Base-by-base conservation (phyloP, 2,329 filamentous ascomycete genomes). In the Boeremia lycopersici region DNA sequence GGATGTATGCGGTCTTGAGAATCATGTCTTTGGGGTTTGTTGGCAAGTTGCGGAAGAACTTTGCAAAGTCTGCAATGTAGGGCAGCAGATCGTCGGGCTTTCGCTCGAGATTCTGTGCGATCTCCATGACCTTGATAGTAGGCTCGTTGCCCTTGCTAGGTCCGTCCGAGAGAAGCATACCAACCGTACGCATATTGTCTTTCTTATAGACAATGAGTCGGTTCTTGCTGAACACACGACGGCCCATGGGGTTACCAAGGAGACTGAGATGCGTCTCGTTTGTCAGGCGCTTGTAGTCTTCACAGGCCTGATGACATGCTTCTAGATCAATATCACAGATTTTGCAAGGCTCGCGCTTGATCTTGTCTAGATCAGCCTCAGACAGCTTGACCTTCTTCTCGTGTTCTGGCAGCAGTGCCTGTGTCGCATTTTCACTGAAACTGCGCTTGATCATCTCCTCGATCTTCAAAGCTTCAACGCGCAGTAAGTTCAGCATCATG, bases 391-490 rank as follows among this genome's bases (percentile, higher is more conserved):
- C 91, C 53, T 92, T 89, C 75, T 96, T 96, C 76, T 99, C 93
- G 67, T 98, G 93, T 74, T 98, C 93, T 0, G 95, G 95, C 1
- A 98, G 81, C 11, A 98, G 78, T 59, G 96, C 93, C 71, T 99
- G 95, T 0, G 93, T 98, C 23, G 93, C 93, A 76, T 99, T 95
- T 75, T 99, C 95, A 47, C 93, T 97, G 81, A 99, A 99, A 74
- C 93, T 97, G 62, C 95, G 89, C 82, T 99, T 99, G 80, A 99
- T 99, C 95, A 99, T 99, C 77, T 99, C 95, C 74, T 99, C 95
- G 65, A 99, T 98, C 79, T 97, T 98, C 62, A 99, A 78, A 2
- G 95, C 95, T 75, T 99, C 95, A 2, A 99, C 95, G 31, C 95
- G 89, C 43, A 99, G 81, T 29, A 99, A 81, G 70, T 98, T 99